Evolutionary conservation across 371 early-diverging fungal species (phyloP), one percentile per base, ranked within the genome.

Genomic region (Saksenaea oblongispora): DNA sequence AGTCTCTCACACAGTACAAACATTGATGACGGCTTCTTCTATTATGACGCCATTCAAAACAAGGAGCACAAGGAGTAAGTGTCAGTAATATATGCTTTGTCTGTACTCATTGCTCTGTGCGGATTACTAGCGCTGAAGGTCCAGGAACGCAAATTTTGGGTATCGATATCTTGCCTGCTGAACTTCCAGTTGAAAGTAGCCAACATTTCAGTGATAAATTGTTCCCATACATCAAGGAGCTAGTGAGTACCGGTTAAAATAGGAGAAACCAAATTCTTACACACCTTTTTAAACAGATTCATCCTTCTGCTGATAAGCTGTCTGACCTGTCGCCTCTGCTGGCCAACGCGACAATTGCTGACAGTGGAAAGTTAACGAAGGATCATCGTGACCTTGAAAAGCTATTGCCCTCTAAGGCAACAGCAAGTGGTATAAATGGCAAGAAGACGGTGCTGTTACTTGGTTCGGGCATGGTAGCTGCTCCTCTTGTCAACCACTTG

Each of bases 91-190:
- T 44, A 11, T 53, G 22, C 27, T 11, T 61, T 2, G 34, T 54
- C 7, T 34, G 35, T 55, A 58, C 51, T 36, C 47, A 39, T 54
- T 24, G 10, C 39, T 42, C 31, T 35, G 17, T 59, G 10, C 28
- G 14, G 22, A 59, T 47, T 9, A 54, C 17, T 65, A 88, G 89
- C 66, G 82, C 89, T 15, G 93, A 92, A 67, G 89, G 84, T 8
- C 72, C 82, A 8, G 98, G 98, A 26, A 86, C 95, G 24, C 95
- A 95, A 73, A 89, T 98, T 69, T 93, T 97, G 91, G 94, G 96
- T 4, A 92, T 98, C 28, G 98, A 98, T 71, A 98, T 95, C 64
- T 77, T 98, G 36, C 98, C 98, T 4, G 93, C 98, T 1, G 98
- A 98, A 73, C 79, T 98, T 56, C 98, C 98, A 7, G 67, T 92